These are phyloP conservation scores for Cotoneaster glaucophyllus DNA, from an alignment of 306 rosid genomes.

Conservation along the genomic window DNA sequence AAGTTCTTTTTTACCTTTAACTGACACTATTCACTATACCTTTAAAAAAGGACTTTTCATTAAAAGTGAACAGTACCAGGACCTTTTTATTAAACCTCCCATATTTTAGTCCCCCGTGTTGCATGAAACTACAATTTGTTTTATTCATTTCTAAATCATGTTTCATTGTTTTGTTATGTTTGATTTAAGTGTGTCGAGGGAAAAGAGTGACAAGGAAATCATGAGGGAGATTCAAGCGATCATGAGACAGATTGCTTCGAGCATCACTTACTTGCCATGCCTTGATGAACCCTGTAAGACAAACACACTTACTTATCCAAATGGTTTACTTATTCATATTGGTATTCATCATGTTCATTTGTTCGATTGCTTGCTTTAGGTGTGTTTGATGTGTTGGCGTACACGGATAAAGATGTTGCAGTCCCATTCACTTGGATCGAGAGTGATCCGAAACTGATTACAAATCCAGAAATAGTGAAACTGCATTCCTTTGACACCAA, in stretches of 20 bases:
- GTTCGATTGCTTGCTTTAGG: conserved; percentile 35
- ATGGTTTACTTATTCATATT: too few species aligned
- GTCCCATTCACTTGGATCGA: conserved; percentile 97
- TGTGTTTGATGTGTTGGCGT: conserved; percentile 90
- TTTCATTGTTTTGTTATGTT: neutral
- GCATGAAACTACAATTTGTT: neutral
- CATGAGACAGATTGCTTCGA: conserved; percentile 97
- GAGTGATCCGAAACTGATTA: conserved; percentile 95
- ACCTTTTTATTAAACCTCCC: too few species aligned
- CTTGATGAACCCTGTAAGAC: conserved; percentile 84
- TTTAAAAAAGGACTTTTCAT: too few species aligned
- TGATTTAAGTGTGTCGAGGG: conserved; percentile 60
- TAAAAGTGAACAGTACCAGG: too few species aligned
- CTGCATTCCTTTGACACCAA: conserved; percentile 97
- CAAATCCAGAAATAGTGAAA: conserved; percentile 97
- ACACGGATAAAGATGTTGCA: conserved; percentile 90
- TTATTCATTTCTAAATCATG: neutral
- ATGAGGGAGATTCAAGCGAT: conserved; percentile 99
- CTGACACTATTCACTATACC: too few species aligned
- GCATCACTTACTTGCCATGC: conserved; percentile 98
- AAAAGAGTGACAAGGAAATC: conserved; percentile 95
- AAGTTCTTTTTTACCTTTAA: too few species aligned
- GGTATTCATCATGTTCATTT: neutral
- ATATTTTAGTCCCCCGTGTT: neutral
- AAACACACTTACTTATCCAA: neutral